phyloP scores from a whole-genome alignment of 2,329 filamentous ascomycete genomes.

The Neophaeococcomyces mojaviensis region DNA sequence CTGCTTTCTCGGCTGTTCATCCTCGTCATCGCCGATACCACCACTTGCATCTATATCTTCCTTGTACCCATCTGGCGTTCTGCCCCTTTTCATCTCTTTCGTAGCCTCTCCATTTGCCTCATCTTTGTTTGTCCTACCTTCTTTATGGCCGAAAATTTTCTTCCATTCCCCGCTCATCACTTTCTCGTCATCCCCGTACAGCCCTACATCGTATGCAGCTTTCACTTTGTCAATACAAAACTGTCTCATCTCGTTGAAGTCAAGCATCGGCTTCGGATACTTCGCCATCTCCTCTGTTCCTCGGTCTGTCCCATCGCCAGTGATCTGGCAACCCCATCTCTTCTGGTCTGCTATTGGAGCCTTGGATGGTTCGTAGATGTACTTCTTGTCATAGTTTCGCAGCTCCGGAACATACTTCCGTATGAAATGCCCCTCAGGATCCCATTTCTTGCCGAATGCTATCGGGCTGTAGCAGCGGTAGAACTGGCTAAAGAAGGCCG shows the following conservation, averaged over 20 bases:
- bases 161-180: slow-evolving; percentile 57
- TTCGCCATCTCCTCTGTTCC: slow-evolving; percentile 20
- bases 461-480: slow-evolving; percentile 64
- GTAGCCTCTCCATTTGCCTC: slow-evolving; percentile 11
- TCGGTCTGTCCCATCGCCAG: slow-evolving; percentile 42
- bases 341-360: slow-evolving; percentile 62
- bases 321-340: slow-evolving; percentile 57
- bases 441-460: slow-evolving; percentile 68
- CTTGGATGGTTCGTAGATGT: slow-evolving; percentile 74
- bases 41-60: slow-evolving; percentile 10
- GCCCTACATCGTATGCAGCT: slow-evolving; percentile 56
- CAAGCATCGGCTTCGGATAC: slow-evolving; percentile 73
- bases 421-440: slow-evolving; percentile 59
- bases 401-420: slow-evolving; percentile 62
- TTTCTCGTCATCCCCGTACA: slow-evolving; percentile 56
- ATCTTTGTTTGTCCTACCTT: slow-evolving; percentile 29
- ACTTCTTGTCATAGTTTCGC: slow-evolving; percentile 54
- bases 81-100: slow-evolving; percentile 12
- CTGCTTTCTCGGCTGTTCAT: slow-evolving; percentile 6
- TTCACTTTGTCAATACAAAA: slow-evolving; percentile 63
- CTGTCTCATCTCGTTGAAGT: slow-evolving; percentile 57
- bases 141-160: slow-evolving; percentile 40
- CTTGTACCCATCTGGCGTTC: slow-evolving; percentile 1
- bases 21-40: slow-evolving; percentile 8
- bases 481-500: slow-evolving; percentile 67